Evolutionary conservation across 1,284 basidiomycete species (phyloP).

Genomic region (Tilletia caries): DNA sequence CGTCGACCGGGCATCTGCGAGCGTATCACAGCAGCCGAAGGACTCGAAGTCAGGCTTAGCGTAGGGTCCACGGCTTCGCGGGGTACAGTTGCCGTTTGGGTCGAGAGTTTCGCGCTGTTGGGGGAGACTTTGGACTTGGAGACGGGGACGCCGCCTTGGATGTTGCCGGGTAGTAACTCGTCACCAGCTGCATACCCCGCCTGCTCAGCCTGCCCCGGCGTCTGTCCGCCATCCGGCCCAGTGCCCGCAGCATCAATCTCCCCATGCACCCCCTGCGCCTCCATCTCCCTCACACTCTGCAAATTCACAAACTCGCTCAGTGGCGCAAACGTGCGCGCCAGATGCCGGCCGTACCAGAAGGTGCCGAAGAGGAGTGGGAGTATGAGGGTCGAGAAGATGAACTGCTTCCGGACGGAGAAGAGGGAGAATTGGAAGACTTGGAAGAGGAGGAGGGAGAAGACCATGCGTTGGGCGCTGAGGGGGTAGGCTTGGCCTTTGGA

Average conservation of each 20-base stretch:
- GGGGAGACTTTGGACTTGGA: not conserved
- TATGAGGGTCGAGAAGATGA: conserved; percentile 72
- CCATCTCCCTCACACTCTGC: conserved; percentile 15
- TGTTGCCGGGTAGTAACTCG: not conserved
- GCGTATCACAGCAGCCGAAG: not conserved
- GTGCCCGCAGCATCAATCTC: not conserved
- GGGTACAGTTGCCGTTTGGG: conserved; percentile 20
- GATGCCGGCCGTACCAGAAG: conserved; percentile 73
- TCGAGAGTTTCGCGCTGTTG: not conserved
- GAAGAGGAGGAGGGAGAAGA: conserved; percentile 50
- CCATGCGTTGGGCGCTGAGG: conserved; percentile 51
- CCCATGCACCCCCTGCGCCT: conserved; percentile 8
- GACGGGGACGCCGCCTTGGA: not conserved
- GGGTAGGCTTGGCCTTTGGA: conserved; percentile 92
- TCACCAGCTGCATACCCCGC: conserved; percentile 11
- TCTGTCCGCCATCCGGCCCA: not conserved
- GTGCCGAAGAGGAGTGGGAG: conserved; percentile 74
- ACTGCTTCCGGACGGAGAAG: conserved; percentile 76
- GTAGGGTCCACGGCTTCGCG: not conserved
- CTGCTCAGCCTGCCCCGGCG: not conserved
- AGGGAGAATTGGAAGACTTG: conserved; percentile 58
- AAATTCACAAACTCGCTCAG: conserved; percentile 77
- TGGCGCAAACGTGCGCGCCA: conserved; percentile 68
- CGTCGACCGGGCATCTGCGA: conserved; percentile 9
- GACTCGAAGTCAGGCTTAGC: not conserved